Conservation (phyloP, 1,284 basidiomycete species). For the Rhizoctonia solani region DNA sequence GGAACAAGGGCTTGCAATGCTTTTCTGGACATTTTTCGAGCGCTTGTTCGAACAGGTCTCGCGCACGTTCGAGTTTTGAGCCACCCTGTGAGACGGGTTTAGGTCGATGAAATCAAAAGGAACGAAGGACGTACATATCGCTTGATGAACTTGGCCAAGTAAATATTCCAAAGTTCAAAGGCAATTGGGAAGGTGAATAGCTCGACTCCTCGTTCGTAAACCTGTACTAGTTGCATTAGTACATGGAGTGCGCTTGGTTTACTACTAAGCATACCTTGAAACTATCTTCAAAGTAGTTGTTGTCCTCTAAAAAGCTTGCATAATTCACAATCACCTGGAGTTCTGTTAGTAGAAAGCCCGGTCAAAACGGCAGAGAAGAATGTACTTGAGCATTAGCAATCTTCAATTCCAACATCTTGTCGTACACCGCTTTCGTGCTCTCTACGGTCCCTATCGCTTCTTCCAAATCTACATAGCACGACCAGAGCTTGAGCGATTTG, state of each 20-base stretch:
- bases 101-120: neutral
- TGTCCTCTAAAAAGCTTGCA: conserved; percentile 95
- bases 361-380: neutral
- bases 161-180: conserved; percentile 99
- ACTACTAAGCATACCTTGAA: conserved; percentile 73
- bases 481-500: conserved; percentile 98
- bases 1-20: conserved; percentile 91
- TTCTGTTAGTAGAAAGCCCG: neutral
- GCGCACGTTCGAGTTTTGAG: conserved; percentile 88
- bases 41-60: conserved; percentile 98
- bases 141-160: conserved; percentile 95
- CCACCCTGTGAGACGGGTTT: conserved; percentile 64
- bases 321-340: conserved; percentile 88
- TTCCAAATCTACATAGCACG: conserved; percentile 96
- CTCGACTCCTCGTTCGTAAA: conserved; percentile 97
- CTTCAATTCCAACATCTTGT: conserved; percentile 94
- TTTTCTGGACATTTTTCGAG: conserved; percentile 95
- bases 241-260: neutral
- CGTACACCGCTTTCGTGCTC: conserved; percentile 90
- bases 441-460: conserved; percentile 92
- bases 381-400: conserved; percentile 92
- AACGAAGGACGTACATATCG: conserved; percentile 72
- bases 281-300: conserved; percentile 97
- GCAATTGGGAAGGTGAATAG: conserved; percentile 97
- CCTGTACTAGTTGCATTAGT: conserved; percentile 49